Base-by-base conservation (phyloP, 768 basidiomycete genomes). In the Xerocomus potaroensis region DNA sequence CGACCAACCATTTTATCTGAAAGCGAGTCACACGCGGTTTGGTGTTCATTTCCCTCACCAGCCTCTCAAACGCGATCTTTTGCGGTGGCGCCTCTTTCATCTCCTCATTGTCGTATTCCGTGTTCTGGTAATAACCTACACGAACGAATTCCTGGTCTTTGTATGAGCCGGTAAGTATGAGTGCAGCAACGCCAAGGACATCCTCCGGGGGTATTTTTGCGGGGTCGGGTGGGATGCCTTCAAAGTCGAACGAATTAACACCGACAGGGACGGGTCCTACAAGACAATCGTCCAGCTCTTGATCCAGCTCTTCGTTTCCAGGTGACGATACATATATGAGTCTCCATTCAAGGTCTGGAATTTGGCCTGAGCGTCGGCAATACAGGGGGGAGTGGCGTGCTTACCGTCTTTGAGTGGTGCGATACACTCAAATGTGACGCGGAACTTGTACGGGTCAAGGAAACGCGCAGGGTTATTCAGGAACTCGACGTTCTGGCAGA, bases 81-180 rank as follows among this genome's bases (percentile, higher is more conserved):
- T 77, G 73, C 8, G 89, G 85, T 14, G 83, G 86, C 12, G 68
- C 77, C 60, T 83, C 78, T 64, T 83, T 87, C 83, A 94, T 84
- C 68, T 91, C 91, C 43, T 92, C 89, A 57, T 88, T 91, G 65
- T 96, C 95, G 62, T 97, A 98, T 67, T 98, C 95, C 21, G 94
- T 97, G 62, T 98, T 94, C 69, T 98, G 96, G 67, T 99, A 99
- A 65, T 99, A 98, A 7, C 96, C 96, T 22, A 99, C 94, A 37
- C 95, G 83, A n/a, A 99, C 95, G 61, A 99, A 99, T 65, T 98
- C 96, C 60, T 96, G 94, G 42, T 97, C 95, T 31, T 84, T 82
- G 69, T 98, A 99, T 10, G 89, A 90, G 7, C 92, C 96, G 0
- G 94, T 98, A 42, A 99, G 79, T 59, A 99, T 97, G 62, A 98